Evolutionary conservation across 805 yeast species (phyloP).

Genomic region (Starmerella bombicola): DNA sequence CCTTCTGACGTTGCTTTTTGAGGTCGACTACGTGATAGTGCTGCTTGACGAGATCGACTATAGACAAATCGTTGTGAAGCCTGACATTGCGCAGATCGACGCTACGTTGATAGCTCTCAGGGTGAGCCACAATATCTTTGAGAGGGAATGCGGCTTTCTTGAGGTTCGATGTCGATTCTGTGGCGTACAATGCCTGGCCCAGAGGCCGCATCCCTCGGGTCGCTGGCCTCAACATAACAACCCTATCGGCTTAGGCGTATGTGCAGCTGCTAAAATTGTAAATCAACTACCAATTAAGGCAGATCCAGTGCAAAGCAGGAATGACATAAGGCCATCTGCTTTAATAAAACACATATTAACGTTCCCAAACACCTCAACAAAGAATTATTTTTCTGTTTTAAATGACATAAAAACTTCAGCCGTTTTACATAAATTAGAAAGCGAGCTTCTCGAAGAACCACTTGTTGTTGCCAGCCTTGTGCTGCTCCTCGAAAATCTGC

Average conservation of each 20-base stretch:
- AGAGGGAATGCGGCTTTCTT: constrained; percentile 20
- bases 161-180: constrained; percentile 11
- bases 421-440: constrained; percentile 43
- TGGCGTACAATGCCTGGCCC: too few species aligned
- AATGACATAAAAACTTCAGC: too few species aligned
- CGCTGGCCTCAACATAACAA: too few species aligned
- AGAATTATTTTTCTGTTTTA: not conserved
- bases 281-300: too few species aligned
- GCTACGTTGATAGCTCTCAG: constrained; percentile 20
- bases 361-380: not conserved
- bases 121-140: constrained; percentile 16
- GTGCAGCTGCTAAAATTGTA: too few species aligned
- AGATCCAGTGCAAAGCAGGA: too few species aligned
- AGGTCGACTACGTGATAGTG: constrained; percentile 18
- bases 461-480: constrained; percentile 97
- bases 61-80: constrained; percentile 15
- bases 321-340: too few species aligned
- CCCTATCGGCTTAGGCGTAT: too few species aligned
- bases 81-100: constrained; percentile 20
- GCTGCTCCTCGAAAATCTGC: constrained; percentile 98
- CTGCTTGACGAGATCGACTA: constrained; percentile 23
- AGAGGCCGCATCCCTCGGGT: too few species aligned
- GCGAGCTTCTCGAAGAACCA: constrained; percentile 99
- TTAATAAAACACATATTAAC: too few species aligned
- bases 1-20: constrained; percentile 12